These are phyloP conservation scores for Lodderomyces margitis DNA, from an alignment of 1,139 yeast species.

Conservation along the genomic window DNA sequence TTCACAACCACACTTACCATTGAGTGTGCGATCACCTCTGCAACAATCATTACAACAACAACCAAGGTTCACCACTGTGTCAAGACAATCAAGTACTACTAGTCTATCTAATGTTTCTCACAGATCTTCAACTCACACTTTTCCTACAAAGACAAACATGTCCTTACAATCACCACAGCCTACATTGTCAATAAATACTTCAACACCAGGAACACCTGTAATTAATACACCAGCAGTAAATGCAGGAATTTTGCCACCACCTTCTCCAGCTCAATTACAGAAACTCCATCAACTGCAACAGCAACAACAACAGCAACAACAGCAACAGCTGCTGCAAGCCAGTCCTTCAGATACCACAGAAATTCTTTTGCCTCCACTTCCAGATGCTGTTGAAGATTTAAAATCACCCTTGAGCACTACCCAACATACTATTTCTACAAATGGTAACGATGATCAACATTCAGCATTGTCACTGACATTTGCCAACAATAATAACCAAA, in stretches of 20 bases:
- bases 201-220: slow-evolving; percentile 1
- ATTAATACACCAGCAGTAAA: not conserved
- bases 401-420: slow-evolving; percentile 6
- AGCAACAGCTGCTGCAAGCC: slow-evolving; percentile 1
- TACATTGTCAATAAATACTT: not conserved
- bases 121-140: slow-evolving; percentile 5
- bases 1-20: not conserved
- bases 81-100: slow-evolving; percentile 9
- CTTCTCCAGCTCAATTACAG: not conserved
- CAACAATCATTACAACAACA: not conserved
- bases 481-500: slow-evolving; percentile 1
- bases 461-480: slow-evolving; percentile 6
- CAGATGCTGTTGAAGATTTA: slow-evolving; percentile 21
- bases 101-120: slow-evolving; percentile 8
- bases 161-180: slow-evolving; percentile 2
- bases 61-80: not conserved
- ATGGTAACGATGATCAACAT: slow-evolving; percentile 8
- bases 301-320: slow-evolving; percentile 1
- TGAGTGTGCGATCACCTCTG: not conserved
- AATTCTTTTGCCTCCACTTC: slow-evolving; percentile 39
- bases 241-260: not conserved
- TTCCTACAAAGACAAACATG: not conserved
- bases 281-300: not conserved
- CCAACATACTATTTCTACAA: not conserved
- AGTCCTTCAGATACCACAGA: slow-evolving; percentile 18